Base-by-base conservation (phyloP, 75 land plant species). In the Cupressus sempervirens region DNA sequence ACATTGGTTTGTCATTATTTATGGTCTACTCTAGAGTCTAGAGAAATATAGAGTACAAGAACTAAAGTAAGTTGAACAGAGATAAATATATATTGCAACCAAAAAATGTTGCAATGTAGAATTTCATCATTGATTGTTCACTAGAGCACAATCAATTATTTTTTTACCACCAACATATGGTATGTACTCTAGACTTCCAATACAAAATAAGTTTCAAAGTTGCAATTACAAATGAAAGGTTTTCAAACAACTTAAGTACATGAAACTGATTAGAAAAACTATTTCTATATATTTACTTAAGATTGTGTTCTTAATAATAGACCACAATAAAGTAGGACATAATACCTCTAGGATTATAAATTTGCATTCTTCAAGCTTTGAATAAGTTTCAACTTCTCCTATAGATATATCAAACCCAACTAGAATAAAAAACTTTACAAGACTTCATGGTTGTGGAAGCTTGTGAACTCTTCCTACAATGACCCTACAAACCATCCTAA, bases 401-500 rank as follows among this genome's bases (percentile, higher is more conserved):
- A 32, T 50, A 3, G 45, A 48, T 9, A 50, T 43, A 79, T 79
- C 81, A n/a, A 79, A 79, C n/a, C 81, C 45, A 41, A 12, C 50
- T 9, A 50, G 46, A 30, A 70, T 32, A 10, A 50, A 79, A n/a
- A 79, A 79, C 2, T 38, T 36, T 11, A 23, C 46, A 41, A 9
- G 1, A 4, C 46, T n/a, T 3, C 26, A 7, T 36, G 9, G 12
- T 38, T 9, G 20, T 0, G 43, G 13, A 79, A 30, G 81, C 34
- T 81, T 86, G 13, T 83, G 81, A 32, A 95, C 88, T 54, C 97
- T 84, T 40, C 97, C 97, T 38, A 95, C 95, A 40, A 95, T 91
- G 16, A 95, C 97, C 84, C 97, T 89, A 81, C 97, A 95, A 7
- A 95, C 91, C 35, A 95, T 76, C 95, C 94, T 95, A 5, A 94